Conservation (phyloP, 2,329 filamentous ascomycete species). For the Thermothelomyces thermophilus region DNA sequence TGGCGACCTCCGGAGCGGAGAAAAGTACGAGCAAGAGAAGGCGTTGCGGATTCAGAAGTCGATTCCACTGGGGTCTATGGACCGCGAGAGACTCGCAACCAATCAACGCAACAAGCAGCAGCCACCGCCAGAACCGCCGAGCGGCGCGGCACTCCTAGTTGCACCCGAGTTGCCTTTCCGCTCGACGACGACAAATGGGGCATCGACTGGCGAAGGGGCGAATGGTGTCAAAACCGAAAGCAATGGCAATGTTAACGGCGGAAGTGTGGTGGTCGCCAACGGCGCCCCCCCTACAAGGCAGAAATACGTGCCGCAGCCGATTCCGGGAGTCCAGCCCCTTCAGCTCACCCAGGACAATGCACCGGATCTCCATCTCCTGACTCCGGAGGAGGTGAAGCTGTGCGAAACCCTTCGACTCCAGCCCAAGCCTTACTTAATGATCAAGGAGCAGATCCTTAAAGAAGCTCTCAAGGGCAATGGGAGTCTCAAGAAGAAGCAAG, state of each 20-base stretch:
- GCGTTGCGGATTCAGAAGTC: conserved; percentile 62
- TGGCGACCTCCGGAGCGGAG: conserved; percentile 74
- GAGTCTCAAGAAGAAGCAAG: conserved; percentile 86
- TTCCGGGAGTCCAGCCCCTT: conserved; percentile 57
- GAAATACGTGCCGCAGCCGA: conserved; percentile 48
- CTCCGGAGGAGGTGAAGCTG: conserved; percentile 74
- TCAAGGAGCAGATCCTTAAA: conserved; percentile 87
- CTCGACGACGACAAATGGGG: conserved; percentile 31
- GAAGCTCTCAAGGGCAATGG: conserved; percentile 88
- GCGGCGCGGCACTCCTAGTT: conserved; percentile 69
- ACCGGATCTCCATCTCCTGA: conserved; percentile 78
- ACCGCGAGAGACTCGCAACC: conserved; percentile 69
- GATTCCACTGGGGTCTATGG: conserved; percentile 72
- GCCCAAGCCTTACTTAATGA: conserved; percentile 89
- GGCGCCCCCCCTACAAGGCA: conserved; percentile 38
- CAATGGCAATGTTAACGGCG: conserved; percentile 33
- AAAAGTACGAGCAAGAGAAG: conserved; percentile 92
- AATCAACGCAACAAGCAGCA: conserved; percentile 63
- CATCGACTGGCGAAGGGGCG: conserved; percentile 29
- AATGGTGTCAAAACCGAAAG: conserved; percentile 32
- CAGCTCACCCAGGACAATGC: conserved; percentile 68
- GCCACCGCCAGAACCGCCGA: conserved; percentile 61
- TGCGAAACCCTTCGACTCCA: conserved; percentile 79
- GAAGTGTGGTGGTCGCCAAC: conserved; percentile 27
- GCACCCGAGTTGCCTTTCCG: conserved; percentile 69